Percentiles rank a stretch among this genome's conserved stretches.
Conservation (phyloP, 805 yeast species). For the Schwanniomyces yamadae region DNA sequence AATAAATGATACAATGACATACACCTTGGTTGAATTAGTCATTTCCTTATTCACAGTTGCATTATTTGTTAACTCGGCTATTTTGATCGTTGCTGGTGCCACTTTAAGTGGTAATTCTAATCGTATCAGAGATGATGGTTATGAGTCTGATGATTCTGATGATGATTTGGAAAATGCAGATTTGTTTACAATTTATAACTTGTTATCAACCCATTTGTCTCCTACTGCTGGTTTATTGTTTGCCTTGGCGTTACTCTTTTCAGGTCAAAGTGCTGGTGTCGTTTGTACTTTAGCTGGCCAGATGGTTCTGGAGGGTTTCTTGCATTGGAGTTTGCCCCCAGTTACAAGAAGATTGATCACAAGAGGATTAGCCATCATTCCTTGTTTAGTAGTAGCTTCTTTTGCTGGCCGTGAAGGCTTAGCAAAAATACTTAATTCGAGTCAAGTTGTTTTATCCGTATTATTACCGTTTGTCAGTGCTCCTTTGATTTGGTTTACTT, state of each 20-base stretch:
- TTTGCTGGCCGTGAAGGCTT: constrained; percentile 81
- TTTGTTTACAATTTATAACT: constrained; percentile 71
- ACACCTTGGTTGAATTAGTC: constrained; percentile 78
- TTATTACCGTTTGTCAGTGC: constrained; percentile 86
- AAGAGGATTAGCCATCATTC: constrained; percentile 78
- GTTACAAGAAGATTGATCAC: constrained; percentile 79
- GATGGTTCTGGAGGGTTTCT: constrained; percentile 88
- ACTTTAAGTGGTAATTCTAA: constrained; percentile 49
- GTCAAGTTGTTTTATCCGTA: constrained; percentile 80
- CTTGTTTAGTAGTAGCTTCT: constrained; percentile 74
- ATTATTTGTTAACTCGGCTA: constrained; percentile 87
- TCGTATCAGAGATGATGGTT: constrained; percentile 9
- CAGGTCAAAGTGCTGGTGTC: constrained; percentile 95
- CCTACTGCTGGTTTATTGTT: constrained; percentile 86
- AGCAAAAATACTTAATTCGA: constrained; percentile 67
- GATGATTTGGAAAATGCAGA: constrained; percentile 64
- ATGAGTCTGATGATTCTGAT: constrained; percentile 19
- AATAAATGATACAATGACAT: constrained; percentile 73
- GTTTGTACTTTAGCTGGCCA: constrained; percentile 94
- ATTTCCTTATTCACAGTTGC: constrained; percentile 84
- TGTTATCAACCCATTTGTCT: constrained; percentile 68
- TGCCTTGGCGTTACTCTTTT: constrained; percentile 82
- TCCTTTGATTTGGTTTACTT: constrained; percentile 81
- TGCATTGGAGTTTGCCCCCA: constrained; percentile 77
- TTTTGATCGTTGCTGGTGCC: constrained; percentile 88